Base-by-base conservation (phyloP, 164 flowering plant genomes). In the Amborella trichopoda region DNA sequence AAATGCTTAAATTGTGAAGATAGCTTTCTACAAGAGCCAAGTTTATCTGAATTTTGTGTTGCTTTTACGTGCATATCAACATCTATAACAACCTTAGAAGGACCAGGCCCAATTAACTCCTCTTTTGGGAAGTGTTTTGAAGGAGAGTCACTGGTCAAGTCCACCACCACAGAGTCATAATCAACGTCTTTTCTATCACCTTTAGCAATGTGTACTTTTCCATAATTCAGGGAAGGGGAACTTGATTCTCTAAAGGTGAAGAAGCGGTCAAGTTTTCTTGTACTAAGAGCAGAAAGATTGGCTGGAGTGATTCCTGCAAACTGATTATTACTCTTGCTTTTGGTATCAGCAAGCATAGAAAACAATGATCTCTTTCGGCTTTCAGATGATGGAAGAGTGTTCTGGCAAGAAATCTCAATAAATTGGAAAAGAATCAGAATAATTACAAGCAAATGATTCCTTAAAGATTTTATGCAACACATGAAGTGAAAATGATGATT, bases 291-390 rank as follows among this genome's bases (percentile, higher is more conserved):
- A 37, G 91, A 70, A 24, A 74, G 72, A 53, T 90, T 90, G 32
- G 97, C 95, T 64, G 97, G 89, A 57, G 67, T 55, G 64, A 86
- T 55, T 47, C 61, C 80, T 30, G 30, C 53, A 32, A 73, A 33
- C 33, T 45, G 64, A 61, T 43, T 47, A 43, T 57, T 49, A 24
- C n/a, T 49, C 48, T 58, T 52, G 33, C 61, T 53, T 51, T 63
- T 71, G 49, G 62, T 59, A 39, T 45, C 54, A 26, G 64, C 70
- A 24, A 47, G 50, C 27, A 32, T 25, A 40, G n/a, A n/a, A n/a
- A n/a, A n/a, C n/a, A n/a, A n/a, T n/a, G n/a, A n/a, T n/a, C n/a
- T n/a, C n/a, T n/a, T n/a, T n/a, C n/a, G n/a, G n/a, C n/a, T n/a
- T n/a, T n/a, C n/a, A n/a, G n/a, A n/a, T n/a, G n/a, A n/a, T n/a